These are phyloP conservation scores for Pistacia vera DNA, from an alignment of 345 rosid genomes.

Conservation along the genomic window DNA sequence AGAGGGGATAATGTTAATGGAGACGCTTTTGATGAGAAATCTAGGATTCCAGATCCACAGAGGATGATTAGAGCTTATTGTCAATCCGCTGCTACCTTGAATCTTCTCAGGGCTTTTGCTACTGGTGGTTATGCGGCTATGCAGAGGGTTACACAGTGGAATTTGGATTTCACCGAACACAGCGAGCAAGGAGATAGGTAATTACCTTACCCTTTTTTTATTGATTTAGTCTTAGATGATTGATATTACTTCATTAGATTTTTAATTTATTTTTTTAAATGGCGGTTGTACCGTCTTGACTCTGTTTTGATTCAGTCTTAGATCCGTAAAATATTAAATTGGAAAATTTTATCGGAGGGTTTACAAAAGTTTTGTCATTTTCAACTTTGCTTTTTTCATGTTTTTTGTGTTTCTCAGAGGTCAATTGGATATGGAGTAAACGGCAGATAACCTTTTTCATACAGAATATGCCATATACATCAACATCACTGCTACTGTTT, in stretches of 20 bases:
- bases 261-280: not conserved
- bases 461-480: conserved; percentile 8
- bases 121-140: conserved; percentile 84
- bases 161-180: conserved; percentile 66
- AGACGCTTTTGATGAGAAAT: conserved; percentile 57
- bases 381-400: not conserved
- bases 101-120: conserved; percentile 78
- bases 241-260: not conserved
- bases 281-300: not conserved
- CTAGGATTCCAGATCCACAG: conserved; percentile 70
- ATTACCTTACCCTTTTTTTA: not conserved
- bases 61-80: conserved; percentile 76
- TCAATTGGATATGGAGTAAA: not conserved
- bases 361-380: not conserved
- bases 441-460: not conserved
- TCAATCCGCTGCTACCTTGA: conserved; percentile 80
- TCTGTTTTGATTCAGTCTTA: not conserved
- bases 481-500: not conserved
- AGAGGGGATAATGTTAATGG: conserved; percentile 78
- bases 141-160: conserved; percentile 87
- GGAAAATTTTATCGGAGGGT: not conserved
- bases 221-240: not conserved
- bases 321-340: not conserved
- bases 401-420: not conserved
- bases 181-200: conserved; percentile 83